phyloP scores from a whole-genome alignment of 2,329 filamentous ascomycete species.

The Metarhizium robertsii region DNA sequence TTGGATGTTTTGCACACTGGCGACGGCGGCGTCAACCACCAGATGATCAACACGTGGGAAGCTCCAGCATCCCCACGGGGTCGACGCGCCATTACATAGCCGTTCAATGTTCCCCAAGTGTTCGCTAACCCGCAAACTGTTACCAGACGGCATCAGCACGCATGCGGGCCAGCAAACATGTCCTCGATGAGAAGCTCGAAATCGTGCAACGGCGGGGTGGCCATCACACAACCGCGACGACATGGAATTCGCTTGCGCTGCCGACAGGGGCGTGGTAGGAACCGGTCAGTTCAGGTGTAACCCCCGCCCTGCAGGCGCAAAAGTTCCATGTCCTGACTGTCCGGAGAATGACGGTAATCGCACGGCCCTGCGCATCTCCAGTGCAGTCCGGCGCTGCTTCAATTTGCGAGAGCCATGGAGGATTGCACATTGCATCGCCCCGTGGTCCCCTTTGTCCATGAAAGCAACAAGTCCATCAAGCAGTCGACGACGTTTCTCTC shows the following conservation, averaged over 20 bases:
- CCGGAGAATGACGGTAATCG: no score
- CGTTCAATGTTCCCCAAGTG: conserved; percentile 1
- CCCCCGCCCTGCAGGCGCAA: conserved; percentile 11
- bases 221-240: not conserved
- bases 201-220: not conserved
- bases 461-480: no score
- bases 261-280: conserved; percentile 4
- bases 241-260: not conserved
- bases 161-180: not conserved
- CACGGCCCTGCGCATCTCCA: not conserved
- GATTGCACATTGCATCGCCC: not conserved
- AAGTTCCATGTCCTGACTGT: conserved; percentile 10
- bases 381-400: not conserved
- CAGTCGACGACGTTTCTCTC: no score
- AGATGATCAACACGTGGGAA: conserved; percentile 6
- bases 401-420: not conserved
- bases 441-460: no score
- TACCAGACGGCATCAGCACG: not conserved
- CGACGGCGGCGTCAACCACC: not conserved
- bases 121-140: not conserved
- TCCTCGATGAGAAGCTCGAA: not conserved
- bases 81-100: conserved; percentile 4
- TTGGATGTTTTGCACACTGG: no score
- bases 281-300: conserved; percentile 8
- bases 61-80: conserved; percentile 8